Evolutionary conservation across 2,329 filamentous ascomycete genomes (phyloP), one percentile per base, ranked within the genome.

Genomic region (Botrytis aclada): DNA sequence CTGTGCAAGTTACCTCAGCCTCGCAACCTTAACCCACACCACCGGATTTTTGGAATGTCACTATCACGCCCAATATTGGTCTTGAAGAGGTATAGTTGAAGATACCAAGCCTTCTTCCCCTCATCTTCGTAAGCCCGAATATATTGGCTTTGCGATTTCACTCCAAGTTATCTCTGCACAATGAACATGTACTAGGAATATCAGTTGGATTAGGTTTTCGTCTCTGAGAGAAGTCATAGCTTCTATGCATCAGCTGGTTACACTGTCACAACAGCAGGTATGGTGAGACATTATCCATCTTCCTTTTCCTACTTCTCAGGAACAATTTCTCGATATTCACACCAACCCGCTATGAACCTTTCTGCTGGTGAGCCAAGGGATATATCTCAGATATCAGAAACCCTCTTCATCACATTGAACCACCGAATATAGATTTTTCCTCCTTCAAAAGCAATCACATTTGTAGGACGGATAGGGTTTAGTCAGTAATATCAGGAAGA

Each of bases 61-160:
- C 25, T 37, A 51, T 47, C 41, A 25, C 43, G 51, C 29, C n/a
- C 47, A 32, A 41, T 41, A 58, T 22, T 66, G 25, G 2, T 41
- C 29, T 34, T 29, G 12, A 9, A 32, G 34, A 61, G 34, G 25
- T 16, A 29, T 29, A 29, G 3, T 16, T 41, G 60, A 63, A 29
- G 39, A 41, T 67, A 34, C 45, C 51, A 67, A 67, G 64, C 45
- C 64, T 60, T 61, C 37, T 62, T 47, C 70, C 70, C 70, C 61
- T 66, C 47, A 58, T 66, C 39, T 71, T 66, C 37, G 39, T 71
- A 47, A 45, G 61, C 29, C 70, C 61, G 65, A 70, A 34, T n/a
- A 22, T 34, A 25, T 22, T 34, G 51, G 25, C 18, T 60, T 34
- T 22, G 34, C 29, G 18, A 22, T 22, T 60, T 18, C 34, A 41